phyloP scores from a whole-genome alignment of 441 rosid species.

The Raphanus hybrid region DNA sequence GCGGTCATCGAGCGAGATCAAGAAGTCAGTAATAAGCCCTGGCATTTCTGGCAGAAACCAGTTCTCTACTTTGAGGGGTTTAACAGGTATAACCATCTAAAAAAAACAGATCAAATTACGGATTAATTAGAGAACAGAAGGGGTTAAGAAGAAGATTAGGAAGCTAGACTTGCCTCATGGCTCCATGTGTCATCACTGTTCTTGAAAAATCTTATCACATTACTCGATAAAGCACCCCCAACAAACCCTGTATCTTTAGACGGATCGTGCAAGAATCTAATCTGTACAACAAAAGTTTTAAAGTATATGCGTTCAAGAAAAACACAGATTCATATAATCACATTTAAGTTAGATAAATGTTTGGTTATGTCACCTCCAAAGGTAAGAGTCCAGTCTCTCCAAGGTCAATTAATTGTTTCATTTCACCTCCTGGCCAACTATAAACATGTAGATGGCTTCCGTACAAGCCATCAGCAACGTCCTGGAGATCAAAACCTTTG shows the following conservation, averaged over 20 bases:
- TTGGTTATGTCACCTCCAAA: slow-evolving; percentile 59
- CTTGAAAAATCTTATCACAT: slow-evolving; percentile 89
- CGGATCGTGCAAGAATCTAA: slow-evolving; percentile 93
- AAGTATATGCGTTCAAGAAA: neutral
- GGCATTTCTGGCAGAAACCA: slow-evolving; percentile 98
- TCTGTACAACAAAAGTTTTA: slow-evolving; percentile 53
- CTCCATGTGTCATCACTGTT: slow-evolving; percentile 75
- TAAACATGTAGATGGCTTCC: slow-evolving; percentile 84
- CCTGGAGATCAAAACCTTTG: slow-evolving; percentile 79
- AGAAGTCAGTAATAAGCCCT: slow-evolving; percentile 86
- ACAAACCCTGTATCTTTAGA: slow-evolving; percentile 82
- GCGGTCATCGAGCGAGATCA: slow-evolving; percentile 87
- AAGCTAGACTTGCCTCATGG: slow-evolving; percentile 64
- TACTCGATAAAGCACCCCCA: slow-evolving; percentile 86
- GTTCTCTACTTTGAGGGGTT: slow-evolving; percentile 82
- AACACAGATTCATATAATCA: neutral
- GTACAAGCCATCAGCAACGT: slow-evolving; percentile 83
- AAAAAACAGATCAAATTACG: neutral
- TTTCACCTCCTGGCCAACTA: slow-evolving; percentile 88
- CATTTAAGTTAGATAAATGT: neutral
- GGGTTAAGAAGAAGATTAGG: neutral
- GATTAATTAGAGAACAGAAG: slow-evolving; percentile 8
- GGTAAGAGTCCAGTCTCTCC: slow-evolving; percentile 83
- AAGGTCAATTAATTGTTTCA: slow-evolving; percentile 86
- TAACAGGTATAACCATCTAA: slow-evolving; percentile 66